These are phyloP conservation scores for Exophiala xenobiotica DNA, from an alignment of 2,329 filamentous ascomycete species.

Conservation along the genomic window DNA sequence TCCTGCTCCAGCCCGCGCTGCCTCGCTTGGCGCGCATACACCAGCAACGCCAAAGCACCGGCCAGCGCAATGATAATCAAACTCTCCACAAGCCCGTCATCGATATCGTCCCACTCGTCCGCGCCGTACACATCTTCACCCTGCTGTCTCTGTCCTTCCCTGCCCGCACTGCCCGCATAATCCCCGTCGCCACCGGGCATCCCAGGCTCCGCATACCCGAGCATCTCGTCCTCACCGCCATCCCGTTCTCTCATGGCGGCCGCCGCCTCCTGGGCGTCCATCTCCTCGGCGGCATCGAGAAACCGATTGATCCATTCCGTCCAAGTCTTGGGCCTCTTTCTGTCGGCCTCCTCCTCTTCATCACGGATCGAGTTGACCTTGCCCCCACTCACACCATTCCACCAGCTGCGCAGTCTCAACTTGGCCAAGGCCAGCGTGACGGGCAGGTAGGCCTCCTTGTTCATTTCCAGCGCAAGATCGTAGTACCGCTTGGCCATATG, in stretches of 20 bases:
- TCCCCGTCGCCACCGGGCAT: slow-evolving; percentile 52
- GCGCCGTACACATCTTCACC: slow-evolving; percentile 42
- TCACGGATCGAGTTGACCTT: slow-evolving; percentile 88
- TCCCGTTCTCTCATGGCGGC: slow-evolving; percentile 45
- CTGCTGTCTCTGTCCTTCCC: slow-evolving; percentile 4
- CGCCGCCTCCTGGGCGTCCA: slow-evolving; percentile 63
- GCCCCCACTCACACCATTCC: slow-evolving; percentile 92
- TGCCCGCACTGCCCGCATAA: slow-evolving; percentile 27
- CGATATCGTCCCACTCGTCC: slow-evolving; percentile 62
- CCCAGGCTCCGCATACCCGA: slow-evolving; percentile 49
- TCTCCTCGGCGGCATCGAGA: slow-evolving; percentile 67
- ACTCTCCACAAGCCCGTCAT: slow-evolving; percentile 80
- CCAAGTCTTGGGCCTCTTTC: slow-evolving; percentile 72
- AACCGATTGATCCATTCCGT: slow-evolving; percentile 87
- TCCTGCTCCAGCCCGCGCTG: slow-evolving; percentile 55
- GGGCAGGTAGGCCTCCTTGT: slow-evolving; percentile 88
- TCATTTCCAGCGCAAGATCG: slow-evolving; percentile 86
- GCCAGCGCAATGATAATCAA: slow-evolving; percentile 78
- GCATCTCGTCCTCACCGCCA: slow-evolving; percentile 36
- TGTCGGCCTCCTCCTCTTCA: slow-evolving; percentile 53
- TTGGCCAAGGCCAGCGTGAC: slow-evolving; percentile 87
- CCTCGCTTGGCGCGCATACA: slow-evolving; percentile 76
- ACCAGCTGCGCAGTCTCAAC: slow-evolving; percentile 79
- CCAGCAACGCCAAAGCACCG: slow-evolving; percentile 69
- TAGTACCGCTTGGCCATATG: slow-evolving; percentile 97